Evolutionary conservation across 176 grass and related monocot genomes (phyloP).

Genomic region (Oryza glumipatula): DNA sequence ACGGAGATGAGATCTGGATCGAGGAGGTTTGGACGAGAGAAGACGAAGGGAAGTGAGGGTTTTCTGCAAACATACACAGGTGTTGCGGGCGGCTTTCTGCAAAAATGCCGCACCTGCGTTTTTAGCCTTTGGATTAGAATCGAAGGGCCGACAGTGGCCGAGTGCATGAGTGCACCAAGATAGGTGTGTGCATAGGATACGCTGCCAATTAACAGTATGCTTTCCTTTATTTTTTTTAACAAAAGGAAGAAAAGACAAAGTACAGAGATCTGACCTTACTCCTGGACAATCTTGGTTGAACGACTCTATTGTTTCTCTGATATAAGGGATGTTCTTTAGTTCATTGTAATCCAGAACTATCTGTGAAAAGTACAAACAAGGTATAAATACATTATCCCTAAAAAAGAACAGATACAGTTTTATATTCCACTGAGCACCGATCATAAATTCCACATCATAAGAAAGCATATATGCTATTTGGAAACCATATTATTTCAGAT

Average conservation of each 20-base stretch:
- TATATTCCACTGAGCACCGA: background rate
- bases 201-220: background rate
- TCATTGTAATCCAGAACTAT: constrained; percentile 90
- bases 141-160: too few species aligned
- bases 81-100: too few species aligned
- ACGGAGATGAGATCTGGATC: too few species aligned
- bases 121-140: too few species aligned
- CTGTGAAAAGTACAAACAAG: constrained; percentile 43
- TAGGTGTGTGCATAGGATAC: too few species aligned
- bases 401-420: background rate
- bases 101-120: too few species aligned
- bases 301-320: constrained; percentile 69
- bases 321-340: constrained; percentile 69
- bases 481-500: background rate
- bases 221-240: too few species aligned
- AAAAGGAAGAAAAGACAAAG: background rate
- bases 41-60: too few species aligned
- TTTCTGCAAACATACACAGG: too few species aligned
- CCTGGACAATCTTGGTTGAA: constrained; percentile 58
- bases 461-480: background rate
- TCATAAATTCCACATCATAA: background rate
- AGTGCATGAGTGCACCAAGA: too few species aligned
- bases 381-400: background rate
- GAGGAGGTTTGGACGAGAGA: too few species aligned
- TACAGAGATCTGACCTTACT: constrained; percentile 59